Percentiles rank a stretch among this genome's conserved stretches.
Evolutionary conservation across 1,284 basidiomycete species (phyloP).

Genomic region (Malassezia pachydermatis): DNA sequence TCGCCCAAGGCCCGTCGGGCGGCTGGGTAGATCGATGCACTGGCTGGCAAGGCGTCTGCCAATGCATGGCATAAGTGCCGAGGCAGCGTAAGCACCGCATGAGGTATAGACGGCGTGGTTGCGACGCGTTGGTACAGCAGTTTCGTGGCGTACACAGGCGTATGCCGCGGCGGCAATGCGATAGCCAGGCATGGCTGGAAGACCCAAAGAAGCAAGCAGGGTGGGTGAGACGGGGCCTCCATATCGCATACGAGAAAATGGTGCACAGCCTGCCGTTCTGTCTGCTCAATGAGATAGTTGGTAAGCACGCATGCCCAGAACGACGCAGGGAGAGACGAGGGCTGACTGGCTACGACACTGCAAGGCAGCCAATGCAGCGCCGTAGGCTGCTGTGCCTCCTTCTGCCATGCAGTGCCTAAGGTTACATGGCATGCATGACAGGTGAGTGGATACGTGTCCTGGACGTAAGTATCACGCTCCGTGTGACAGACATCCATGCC

Average conservation of each 20-base stretch:
- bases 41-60: neutral
- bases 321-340: neutral
- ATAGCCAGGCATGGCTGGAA: slow-evolving; percentile 11
- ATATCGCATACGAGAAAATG: slow-evolving; percentile 7
- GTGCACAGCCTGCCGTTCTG: slow-evolving; percentile 17
- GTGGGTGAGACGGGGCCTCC: neutral
- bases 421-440: neutral
- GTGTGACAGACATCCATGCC: slow-evolving; percentile 3
- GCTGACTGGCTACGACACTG: neutral
- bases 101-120: neutral
- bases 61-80: neutral
- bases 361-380: slow-evolving; percentile 7
- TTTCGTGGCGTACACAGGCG: neutral
- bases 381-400: neutral
- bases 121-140: slow-evolving; percentile 1
- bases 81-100: neutral
- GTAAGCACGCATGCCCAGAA: too few relatives aligned
- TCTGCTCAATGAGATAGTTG: slow-evolving; percentile 15
- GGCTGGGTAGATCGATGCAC: slow-evolving; percentile 1
- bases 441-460: neutral
- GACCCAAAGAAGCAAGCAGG: slow-evolving; percentile 11
- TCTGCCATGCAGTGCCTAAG: neutral
- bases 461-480: slow-evolving; percentile 8
- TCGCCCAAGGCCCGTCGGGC: slow-evolving; percentile 4
- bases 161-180: neutral